These are phyloP conservation scores for Umbelopsis vinacea DNA, from an alignment of 192 early-diverging fungal species.

Conservation along the genomic window DNA sequence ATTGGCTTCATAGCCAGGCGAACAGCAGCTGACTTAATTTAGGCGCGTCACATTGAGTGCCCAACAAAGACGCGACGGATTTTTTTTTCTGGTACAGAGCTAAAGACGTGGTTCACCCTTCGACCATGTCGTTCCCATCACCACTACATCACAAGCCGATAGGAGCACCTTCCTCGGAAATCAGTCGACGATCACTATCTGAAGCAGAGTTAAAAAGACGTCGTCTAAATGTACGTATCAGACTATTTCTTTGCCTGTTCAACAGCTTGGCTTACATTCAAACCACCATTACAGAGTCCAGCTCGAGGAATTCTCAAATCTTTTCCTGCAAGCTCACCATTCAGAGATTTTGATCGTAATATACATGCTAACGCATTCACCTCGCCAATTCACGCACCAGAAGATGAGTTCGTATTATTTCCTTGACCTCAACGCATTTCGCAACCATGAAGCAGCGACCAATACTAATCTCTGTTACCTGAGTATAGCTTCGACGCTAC, in stretches of 20 bases:
- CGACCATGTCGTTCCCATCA: background rate
- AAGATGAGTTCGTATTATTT: constrained; percentile 4
- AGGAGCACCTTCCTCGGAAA: background rate
- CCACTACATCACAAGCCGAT: background rate
- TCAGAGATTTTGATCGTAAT: constrained; percentile 6
- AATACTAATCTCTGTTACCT: background rate
- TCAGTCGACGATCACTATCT: background rate
- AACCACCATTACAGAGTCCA: background rate
- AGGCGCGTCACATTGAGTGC: constrained; percentile 1
- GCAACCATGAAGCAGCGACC: background rate
- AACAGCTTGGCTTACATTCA: background rate
- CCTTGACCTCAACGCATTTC: background rate
- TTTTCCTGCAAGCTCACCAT: constrained; percentile 15
- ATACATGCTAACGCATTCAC: constrained; percentile 18
- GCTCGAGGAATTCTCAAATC: constrained; percentile 3
- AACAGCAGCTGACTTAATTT: background rate
- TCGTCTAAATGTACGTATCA: background rate
- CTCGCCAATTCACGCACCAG: background rate
- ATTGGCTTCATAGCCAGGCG: no score
- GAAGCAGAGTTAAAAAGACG: constrained; percentile 14
- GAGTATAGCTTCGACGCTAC: background rate
- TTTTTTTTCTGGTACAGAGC: background rate
- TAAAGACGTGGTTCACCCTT: background rate
- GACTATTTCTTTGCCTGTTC: background rate
- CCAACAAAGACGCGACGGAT: constrained; percentile 5